Evolutionary conservation across 352 stramenopile genomes (phyloP), one percentile per base, ranked within the genome.

Genomic region (Globisporangium rhizosaccharum): DNA sequence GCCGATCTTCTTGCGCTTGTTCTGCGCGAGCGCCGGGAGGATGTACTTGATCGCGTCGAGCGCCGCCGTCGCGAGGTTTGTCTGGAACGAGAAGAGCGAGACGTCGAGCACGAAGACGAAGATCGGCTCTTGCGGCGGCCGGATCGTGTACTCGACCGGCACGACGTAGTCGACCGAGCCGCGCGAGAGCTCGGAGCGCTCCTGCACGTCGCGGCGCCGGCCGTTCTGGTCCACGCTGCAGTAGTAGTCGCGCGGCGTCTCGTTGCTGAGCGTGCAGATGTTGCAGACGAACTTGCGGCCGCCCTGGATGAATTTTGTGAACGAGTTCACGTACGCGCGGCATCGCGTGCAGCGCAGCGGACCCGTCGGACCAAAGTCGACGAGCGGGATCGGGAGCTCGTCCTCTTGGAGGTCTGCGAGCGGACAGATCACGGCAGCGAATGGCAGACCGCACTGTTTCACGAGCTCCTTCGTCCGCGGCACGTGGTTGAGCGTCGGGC

Each of bases 231-330:
- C 87, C 65, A 93, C 79, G 51, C 73, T 87, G 76, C 87, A 92
- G 63, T 94, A 91, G 62, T 96, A 96, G 47, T 94, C 80, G 0
- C 82, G 76, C 11, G 87, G 84, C 7, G 85, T 90, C 58, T 94
- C 79, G 67, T 95, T 96, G 61, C 82, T 65, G 4, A 93, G 76
- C 56, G 75, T 71, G 61, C 88, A 96, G 59, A 96, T 90, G 70
- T 96, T 95, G 76, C 88, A 96, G 28, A 91, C 79, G 61, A 94
- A 96, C 62, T 90, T 89, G 61, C 79, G 77, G 1, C 83, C 87
- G 51, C 73, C 81, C 58, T 96, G 76, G 50, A 91, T 88, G 65
- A 92, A 96, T 62, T 88, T 89, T 33, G 82, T 93, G 61, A 91
- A 96, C 33, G 75, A 88, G 62, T 94, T 96, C 28, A 96, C 83